phyloP scores from a whole-genome alignment of 345 rosid species.

The Eucalyptus curtisii region DNA sequence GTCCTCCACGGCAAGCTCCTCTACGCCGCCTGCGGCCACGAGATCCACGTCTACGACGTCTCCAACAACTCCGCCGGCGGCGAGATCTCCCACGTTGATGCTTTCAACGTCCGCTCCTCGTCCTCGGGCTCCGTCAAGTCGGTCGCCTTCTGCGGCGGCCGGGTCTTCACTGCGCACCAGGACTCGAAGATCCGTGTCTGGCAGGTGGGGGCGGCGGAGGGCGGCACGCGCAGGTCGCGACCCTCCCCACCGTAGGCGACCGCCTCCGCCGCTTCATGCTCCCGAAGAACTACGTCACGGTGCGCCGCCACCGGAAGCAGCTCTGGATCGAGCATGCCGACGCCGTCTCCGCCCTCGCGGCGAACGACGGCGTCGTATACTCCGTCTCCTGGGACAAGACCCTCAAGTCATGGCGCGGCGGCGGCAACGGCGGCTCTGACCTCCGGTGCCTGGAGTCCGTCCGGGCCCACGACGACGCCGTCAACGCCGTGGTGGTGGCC shows the following conservation, averaged over 20 bases:
- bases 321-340: constrained; percentile 92
- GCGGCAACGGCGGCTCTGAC: constrained; percentile 20
- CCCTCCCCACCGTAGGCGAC: constrained; percentile 71
- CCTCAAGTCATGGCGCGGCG: constrained; percentile 52
- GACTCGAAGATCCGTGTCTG: constrained; percentile 86
- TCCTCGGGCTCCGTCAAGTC: constrained; percentile 65
- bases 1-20: constrained; percentile 39
- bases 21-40: constrained; percentile 53
- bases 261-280: constrained; percentile 59
- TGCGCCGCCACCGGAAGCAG: constrained; percentile 62
- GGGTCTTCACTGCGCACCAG: constrained; percentile 68
- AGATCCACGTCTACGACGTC: constrained; percentile 59
- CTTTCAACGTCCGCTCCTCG: constrained; percentile 33
- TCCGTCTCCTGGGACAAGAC: constrained; percentile 89
- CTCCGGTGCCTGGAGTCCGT: constrained; percentile 68
- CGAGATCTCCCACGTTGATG: constrained; percentile 16
- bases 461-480: constrained; percentile 74
- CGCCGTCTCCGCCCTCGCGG: constrained; percentile 75
- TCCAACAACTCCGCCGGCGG: constrained; percentile 20
- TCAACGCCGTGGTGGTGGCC: constrained; percentile 69
- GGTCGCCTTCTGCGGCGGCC: constrained; percentile 34
- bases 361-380: constrained; percentile 40
- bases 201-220: constrained; percentile 22
- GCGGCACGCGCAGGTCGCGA: constrained; percentile 30
- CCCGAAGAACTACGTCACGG: constrained; percentile 70